Evolutionary conservation across 768 basidiomycete genomes (phyloP), one percentile per base, ranked within the genome.

Genomic region (Krasilnikovozyma curviuscula): DNA sequence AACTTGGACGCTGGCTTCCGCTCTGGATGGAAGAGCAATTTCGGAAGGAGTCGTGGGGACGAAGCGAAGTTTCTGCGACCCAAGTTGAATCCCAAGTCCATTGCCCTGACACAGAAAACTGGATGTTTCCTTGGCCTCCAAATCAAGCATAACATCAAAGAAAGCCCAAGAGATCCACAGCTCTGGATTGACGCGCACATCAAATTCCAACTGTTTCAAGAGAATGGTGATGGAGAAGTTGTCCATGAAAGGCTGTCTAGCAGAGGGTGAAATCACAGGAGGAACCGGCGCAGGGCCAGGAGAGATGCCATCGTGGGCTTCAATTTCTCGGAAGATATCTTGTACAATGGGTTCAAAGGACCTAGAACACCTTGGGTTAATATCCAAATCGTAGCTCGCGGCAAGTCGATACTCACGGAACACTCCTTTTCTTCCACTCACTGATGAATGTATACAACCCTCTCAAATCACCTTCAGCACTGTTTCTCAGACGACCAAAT

Each of bases 341-440:
- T 76, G 73, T 27, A 80, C 59, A 24, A 78, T 75, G 13, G 73
- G 70, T 56, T 84, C 77, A 32, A 28, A 29, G 37, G 8, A 7
- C 46, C n/a, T 21, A 24, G 27, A 31, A 48, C n/a, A 24, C 14
- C 32, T 6, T 8, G 8, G 7, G 21, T 41, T 8, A 28, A 24
- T n/a, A 9, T 8, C n/a, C 31, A 10, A 30, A 44, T 18, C 12
- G 29, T 9, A 18, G 13, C 12, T 1, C 24, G 32, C 21, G 5
- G 48, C 8, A 12, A 27, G 24, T n/a, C n/a, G 16, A 33, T 34
- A 60, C 62, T 42, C 71, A 78, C 16, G 83, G 78, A 27, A 85
- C 68, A 56, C 79, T 84, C 55, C 83, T 79, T 5, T 73, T 73
- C 56, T 75, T 69, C 85, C 85, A 88, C 57, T 83, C 79, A 56